A percentile compares a stretch with the other conserved stretches of the same genome.
These are phyloP conservation scores for Apium graveolens DNA, from an alignment of 129 eudicot genomes.

Conservation along the genomic window DNA sequence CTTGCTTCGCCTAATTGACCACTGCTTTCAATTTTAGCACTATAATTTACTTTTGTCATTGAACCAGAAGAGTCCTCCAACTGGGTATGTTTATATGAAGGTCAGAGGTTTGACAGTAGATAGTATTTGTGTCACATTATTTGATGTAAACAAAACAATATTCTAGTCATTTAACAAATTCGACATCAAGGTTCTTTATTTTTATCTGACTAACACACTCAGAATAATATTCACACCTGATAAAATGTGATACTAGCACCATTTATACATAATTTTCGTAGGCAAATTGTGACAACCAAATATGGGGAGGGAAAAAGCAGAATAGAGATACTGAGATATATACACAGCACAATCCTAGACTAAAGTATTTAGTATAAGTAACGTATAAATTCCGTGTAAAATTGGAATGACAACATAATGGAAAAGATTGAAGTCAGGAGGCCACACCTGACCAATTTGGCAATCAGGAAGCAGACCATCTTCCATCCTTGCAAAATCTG, in stretches of 20 bases:
- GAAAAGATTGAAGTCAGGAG: not conserved
- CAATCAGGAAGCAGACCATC: not conserved
- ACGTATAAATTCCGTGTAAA: not conserved
- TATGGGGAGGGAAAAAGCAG: not conserved
- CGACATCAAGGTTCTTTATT: not conserved
- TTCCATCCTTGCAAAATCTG: constrained; percentile 10
- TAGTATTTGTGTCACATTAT: not conserved
- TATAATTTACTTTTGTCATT: not conserved
- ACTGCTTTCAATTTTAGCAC: not conserved
- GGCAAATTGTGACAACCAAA: not conserved
- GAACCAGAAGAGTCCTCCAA: not conserved
- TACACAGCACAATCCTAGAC: not conserved
- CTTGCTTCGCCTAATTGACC: constrained; percentile 1
- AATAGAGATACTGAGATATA: not conserved
- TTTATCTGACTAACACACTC: not conserved
- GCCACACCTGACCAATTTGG: constrained; percentile 2
- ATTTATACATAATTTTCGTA: not conserved
- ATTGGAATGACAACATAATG: not conserved
- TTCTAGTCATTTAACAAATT: not conserved
- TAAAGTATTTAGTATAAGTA: not conserved
- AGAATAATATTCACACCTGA: not conserved
- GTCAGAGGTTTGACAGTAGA: not conserved
- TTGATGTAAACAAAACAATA: not conserved
- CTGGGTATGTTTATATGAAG: not conserved
- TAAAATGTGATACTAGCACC: not conserved